Percentiles rank a stretch among this genome's conserved stretches.
phyloP scores from a whole-genome alignment of 768 basidiomycete genomes.

The Leucocoprinus leucothites region DNA sequence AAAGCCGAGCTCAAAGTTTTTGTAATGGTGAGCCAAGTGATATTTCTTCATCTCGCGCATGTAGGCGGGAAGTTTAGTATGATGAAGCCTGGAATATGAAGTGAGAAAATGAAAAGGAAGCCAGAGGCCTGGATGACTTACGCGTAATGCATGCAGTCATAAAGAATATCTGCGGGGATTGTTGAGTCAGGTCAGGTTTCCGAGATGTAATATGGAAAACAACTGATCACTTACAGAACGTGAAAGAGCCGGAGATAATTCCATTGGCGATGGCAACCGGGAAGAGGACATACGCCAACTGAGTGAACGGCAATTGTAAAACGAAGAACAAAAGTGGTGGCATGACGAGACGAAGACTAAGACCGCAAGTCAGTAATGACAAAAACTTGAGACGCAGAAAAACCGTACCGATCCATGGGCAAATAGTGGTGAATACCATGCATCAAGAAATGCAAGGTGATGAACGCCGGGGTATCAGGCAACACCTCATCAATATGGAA shows the following conservation, averaged over 20 bases:
- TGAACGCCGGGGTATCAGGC: conserved; percentile 77
- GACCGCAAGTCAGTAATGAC: not conserved
- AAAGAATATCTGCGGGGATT: conserved; percentile 72
- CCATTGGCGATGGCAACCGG: conserved; percentile 86
- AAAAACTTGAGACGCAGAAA: not conserved
- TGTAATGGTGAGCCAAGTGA: conserved; percentile 97
- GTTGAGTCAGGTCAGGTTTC: not conserved
- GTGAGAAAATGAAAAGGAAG: conserved; percentile 5
- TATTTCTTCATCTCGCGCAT: conserved; percentile 94
- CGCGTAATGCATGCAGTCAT: conserved; percentile 93
- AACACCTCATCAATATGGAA: conserved; percentile 92
- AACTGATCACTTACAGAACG: conserved; percentile 64
- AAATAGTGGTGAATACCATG: conserved; percentile 98
- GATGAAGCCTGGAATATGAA: conserved; percentile 58
- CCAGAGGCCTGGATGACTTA: conserved; percentile 35
- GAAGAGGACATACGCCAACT: conserved; percentile 79
- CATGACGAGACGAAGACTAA: conserved; percentile 92
- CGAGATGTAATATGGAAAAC: not conserved
- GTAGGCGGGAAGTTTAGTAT: conserved; percentile 83
- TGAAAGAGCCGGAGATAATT: conserved; percentile 80
- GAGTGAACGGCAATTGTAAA: conserved; percentile 84
- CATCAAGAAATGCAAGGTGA: conserved; percentile 86
- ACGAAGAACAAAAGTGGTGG: conserved; percentile 79
- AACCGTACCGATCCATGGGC: conserved; percentile 82
- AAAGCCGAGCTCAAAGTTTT: conserved; percentile 96